Evolutionary conservation across 192 early-diverging fungal genomes (phyloP).

Genomic region (Mortierella alpina): DNA sequence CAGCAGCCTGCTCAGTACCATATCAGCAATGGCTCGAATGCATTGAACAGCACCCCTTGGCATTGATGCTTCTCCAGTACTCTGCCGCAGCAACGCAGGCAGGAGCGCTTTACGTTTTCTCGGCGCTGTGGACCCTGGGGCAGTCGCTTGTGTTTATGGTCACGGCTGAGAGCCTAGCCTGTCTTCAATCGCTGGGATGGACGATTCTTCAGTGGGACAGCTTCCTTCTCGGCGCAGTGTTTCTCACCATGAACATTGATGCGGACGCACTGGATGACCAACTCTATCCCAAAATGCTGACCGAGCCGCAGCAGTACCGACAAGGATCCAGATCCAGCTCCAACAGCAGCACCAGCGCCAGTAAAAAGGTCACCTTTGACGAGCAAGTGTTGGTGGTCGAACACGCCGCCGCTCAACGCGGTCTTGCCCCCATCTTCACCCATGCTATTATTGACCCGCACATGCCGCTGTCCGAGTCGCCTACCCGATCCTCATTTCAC

Average conservation of each 20-base stretch:
- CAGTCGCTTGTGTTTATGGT: constrained; percentile 22
- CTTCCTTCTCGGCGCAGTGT: constrained; percentile 32
- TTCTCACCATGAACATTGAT: constrained; percentile 27
- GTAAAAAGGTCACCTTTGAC: constrained; percentile 38
- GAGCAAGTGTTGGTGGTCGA: constrained; percentile 37
- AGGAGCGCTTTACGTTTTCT: constrained; percentile 11
- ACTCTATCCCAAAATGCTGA: not conserved
- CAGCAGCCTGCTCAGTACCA: not conserved
- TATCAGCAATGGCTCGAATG: too few species aligned
- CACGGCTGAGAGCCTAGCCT: constrained; percentile 13
- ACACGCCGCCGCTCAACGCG: constrained; percentile 9
- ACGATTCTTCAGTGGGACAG: constrained; percentile 28
- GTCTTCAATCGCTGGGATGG: constrained; percentile 21
- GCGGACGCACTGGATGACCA: constrained; percentile 15
- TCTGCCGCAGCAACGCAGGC: constrained; percentile 20
- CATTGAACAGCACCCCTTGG: constrained; percentile 12
- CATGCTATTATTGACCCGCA: not conserved
- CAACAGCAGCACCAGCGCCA: constrained; percentile 6
- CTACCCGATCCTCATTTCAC: constrained; percentile 10
- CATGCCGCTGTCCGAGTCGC: constrained; percentile 17
- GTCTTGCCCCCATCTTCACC: not conserved
- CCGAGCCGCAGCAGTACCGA: not conserved
- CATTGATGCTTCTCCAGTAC: constrained; percentile 11
- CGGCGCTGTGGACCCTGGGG: constrained; percentile 6
- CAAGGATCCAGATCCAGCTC: not conserved